Evolutionary conservation across 108 stramenopile genomes (phyloP).

Genomic region (Parmales sp.): DNA sequence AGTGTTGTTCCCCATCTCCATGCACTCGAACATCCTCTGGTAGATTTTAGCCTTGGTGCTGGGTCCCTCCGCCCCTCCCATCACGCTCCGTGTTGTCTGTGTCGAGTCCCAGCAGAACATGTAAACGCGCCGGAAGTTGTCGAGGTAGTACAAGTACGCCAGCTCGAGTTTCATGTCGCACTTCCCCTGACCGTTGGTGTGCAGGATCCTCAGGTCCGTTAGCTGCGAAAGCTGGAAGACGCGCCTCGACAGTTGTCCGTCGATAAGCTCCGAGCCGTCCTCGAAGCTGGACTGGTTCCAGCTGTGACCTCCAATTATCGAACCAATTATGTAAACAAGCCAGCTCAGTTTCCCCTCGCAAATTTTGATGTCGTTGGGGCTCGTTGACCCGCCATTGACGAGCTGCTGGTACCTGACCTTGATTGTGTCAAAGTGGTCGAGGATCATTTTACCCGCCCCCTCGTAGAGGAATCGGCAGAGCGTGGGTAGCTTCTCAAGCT

Average conservation of each 20-base stretch:
- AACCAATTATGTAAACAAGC: conserved; percentile 86
- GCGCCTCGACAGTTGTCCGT: conserved; percentile 78
- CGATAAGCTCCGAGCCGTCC: conserved; percentile 76
- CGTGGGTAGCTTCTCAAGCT: conserved; percentile 85
- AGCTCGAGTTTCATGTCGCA: conserved; percentile 64
- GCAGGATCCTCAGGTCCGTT: conserved; percentile 70
- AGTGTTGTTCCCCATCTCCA: conserved; percentile 90
- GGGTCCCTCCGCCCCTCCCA: conserved; percentile 52
- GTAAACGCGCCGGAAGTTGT: conserved; percentile 80
- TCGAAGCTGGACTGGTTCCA: conserved; percentile 78
- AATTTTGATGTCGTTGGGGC: conserved; percentile 50
- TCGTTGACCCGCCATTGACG: conserved; percentile 43
- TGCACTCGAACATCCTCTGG: conserved; percentile 81
- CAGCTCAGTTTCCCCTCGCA: conserved; percentile 91
- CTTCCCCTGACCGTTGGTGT: conserved; percentile 40
- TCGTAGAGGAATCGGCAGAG: conserved; percentile 88
- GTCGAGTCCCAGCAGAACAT: conserved; percentile 91
- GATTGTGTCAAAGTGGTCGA: conserved; percentile 79
- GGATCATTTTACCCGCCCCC: conserved; percentile 59
- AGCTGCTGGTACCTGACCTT: conserved; percentile 67
- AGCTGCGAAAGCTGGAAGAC: conserved; percentile 76
- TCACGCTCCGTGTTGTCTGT: conserved; percentile 47
- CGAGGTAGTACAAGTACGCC: conserved; percentile 75
- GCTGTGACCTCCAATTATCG: conserved; percentile 79
- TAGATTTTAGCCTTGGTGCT: conserved; percentile 87